Evolutionary conservation across 192 early-diverging fungal genomes (phyloP).

Genomic region (Coemansia sp.): DNA sequence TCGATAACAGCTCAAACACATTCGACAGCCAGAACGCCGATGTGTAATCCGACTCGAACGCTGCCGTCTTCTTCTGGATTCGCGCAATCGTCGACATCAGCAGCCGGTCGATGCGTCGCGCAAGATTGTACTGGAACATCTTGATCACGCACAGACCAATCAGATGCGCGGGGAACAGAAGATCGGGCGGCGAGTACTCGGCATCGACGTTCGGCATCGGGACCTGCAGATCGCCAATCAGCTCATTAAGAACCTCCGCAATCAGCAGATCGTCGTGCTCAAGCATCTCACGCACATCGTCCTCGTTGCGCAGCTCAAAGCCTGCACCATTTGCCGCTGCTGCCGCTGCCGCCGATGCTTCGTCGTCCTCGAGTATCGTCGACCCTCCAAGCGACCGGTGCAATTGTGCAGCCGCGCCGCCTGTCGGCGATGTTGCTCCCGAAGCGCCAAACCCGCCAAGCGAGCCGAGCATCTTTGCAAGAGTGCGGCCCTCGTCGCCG

Average conservation of each 20-base stretch:
- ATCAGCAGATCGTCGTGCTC: constrained; percentile 68
- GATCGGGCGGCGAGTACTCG: constrained; percentile 66
- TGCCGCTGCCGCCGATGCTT: not conserved
- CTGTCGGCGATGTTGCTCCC: not conserved
- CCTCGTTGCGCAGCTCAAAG: constrained; percentile 36
- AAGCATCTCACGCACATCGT: constrained; percentile 50
- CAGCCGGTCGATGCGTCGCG: constrained; percentile 77
- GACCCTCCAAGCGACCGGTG: constrained; percentile 11
- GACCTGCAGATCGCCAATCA: constrained; percentile 88
- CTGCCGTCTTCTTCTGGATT: constrained; percentile 71
- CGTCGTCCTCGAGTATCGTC: constrained; percentile 23
- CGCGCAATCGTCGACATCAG: constrained; percentile 86
- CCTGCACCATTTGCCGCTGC: not conserved
- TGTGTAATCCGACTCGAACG: constrained; percentile 55
- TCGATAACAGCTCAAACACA: constrained; percentile 89
- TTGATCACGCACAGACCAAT: constrained; percentile 84
- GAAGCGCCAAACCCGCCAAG: constrained; percentile 30
- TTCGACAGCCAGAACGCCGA: constrained; percentile 98
- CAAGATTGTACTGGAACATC: constrained; percentile 82
- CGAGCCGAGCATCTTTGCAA: constrained; percentile 50
- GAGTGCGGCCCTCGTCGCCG: constrained; percentile 38
- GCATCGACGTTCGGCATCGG: constrained; percentile 78
- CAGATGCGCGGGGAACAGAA: constrained; percentile 94
- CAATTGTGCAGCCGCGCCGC: not conserved
- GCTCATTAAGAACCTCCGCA: constrained; percentile 84